Conservation (phyloP, 192 early-diverging fungal species). For the Cladochytrium replicatum region DNA sequence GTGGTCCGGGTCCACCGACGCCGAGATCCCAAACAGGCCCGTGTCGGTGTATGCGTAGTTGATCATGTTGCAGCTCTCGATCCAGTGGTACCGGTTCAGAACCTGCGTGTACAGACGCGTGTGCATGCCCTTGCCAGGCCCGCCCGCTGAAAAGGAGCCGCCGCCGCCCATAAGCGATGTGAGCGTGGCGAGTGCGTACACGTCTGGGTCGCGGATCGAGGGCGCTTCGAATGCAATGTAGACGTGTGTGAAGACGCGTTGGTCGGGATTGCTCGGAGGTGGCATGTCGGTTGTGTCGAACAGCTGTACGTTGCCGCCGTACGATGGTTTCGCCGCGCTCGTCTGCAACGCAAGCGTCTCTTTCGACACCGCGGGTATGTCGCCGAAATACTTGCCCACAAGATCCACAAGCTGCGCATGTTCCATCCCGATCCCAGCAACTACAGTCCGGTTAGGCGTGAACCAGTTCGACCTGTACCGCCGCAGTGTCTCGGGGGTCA, state of each 20-base stretch:
- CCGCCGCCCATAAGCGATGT: slow-evolving; percentile 91
- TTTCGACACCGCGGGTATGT: slow-evolving; percentile 27
- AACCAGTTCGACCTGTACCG: slow-evolving; percentile 74
- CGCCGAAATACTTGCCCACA: slow-evolving; percentile 65
- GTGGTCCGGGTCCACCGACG: slow-evolving; percentile 70
- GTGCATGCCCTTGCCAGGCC: slow-evolving; percentile 99
- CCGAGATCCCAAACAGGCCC: slow-evolving; percentile 86
- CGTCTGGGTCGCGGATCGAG: slow-evolving; percentile 73
- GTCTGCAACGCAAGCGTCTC: slow-evolving; percentile 20
- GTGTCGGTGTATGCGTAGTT: slow-evolving; percentile 86
- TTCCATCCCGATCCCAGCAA: slow-evolving; percentile 75
- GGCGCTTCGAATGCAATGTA: slow-evolving; percentile 84
- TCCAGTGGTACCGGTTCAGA: slow-evolving; percentile 86
- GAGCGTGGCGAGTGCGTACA: slow-evolving; percentile 84
- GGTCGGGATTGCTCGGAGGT: slow-evolving; percentile 41
- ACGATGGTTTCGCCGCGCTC: slow-evolving; percentile 48
- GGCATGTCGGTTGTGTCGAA: slow-evolving; percentile 57
- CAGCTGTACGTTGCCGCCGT: slow-evolving; percentile 74
- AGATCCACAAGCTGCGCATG: slow-evolving; percentile 74
- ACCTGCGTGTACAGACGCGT: slow-evolving; percentile 92
- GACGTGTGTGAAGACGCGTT: slow-evolving; percentile 63
- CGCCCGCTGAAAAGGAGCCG: slow-evolving; percentile 92
- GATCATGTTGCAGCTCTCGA: slow-evolving; percentile 88
- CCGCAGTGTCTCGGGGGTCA: slow-evolving; percentile 59
- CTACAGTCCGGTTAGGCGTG: slow-evolving; percentile 81